phyloP scores from a whole-genome alignment of 352 stramenopile species.

The Phytophthora pini region DNA sequence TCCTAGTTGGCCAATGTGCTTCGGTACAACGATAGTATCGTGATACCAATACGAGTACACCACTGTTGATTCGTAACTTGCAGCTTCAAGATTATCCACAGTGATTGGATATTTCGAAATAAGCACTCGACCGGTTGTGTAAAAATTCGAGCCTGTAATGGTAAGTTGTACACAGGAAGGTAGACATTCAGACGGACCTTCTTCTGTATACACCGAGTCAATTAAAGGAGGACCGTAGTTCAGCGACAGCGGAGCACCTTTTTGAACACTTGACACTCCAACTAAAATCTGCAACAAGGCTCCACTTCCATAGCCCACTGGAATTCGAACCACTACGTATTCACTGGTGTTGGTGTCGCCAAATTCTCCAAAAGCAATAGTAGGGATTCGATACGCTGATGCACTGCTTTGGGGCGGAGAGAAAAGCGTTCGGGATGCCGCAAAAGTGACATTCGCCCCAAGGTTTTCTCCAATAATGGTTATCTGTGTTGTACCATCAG shows the following conservation, averaged over 20 bases:
- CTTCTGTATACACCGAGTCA: constrained; percentile 63
- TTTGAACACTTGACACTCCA: constrained; percentile 47
- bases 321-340: constrained; percentile 50
- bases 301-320: constrained; percentile 47
- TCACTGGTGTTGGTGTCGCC: constrained; percentile 31
- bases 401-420: constrained; percentile 44
- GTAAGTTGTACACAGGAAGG: constrained; percentile 58
- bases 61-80: constrained; percentile 28
- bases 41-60: constrained; percentile 48
- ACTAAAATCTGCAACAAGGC: constrained; percentile 48
- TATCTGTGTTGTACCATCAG: constrained; percentile 54
- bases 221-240: constrained; percentile 55
- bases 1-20: constrained; percentile 50
- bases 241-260: constrained; percentile 37
- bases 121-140: constrained; percentile 43
- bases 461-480: constrained; percentile 66
- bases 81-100: constrained; percentile 22
- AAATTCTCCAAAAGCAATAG: constrained; percentile 48
- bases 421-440: constrained; percentile 52
- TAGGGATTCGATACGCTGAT: constrained; percentile 43
- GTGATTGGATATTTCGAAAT: constrained; percentile 51
- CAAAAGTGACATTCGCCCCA: constrained; percentile 44
- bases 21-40: constrained; percentile 44
- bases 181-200: constrained; percentile 54
- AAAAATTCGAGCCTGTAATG: constrained; percentile 63